Evolutionary conservation across 2,329 filamentous ascomycete species (phyloP).

Genomic region (Alternaria solani): DNA sequence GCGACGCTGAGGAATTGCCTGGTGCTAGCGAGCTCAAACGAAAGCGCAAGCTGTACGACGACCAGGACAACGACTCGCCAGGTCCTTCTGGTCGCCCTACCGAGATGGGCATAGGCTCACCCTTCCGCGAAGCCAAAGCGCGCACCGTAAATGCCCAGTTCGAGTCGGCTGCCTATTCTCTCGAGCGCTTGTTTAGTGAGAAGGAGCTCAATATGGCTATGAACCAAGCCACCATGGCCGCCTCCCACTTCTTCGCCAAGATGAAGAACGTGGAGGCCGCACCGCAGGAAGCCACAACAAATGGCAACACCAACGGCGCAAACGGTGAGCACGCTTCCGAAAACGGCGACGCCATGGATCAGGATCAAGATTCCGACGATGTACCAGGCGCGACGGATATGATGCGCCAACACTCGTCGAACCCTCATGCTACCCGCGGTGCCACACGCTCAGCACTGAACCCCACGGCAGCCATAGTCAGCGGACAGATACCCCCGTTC

Average conservation of each 20-base stretch:
- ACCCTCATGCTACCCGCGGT: slow-evolving; percentile 62
- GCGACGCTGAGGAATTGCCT: slow-evolving; percentile 58
- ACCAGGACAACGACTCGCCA: slow-evolving; percentile 67
- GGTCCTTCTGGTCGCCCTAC: slow-evolving; percentile 58
- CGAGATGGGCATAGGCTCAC: slow-evolving; percentile 58
- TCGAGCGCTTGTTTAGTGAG: slow-evolving; percentile 71
- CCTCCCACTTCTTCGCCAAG: slow-evolving; percentile 66
- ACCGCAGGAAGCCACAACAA: slow-evolving; percentile 38
- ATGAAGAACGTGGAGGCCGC: slow-evolving; percentile 52
- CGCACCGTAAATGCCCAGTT: slow-evolving; percentile 63
- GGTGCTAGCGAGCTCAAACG: slow-evolving; percentile 60
- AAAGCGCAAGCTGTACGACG: slow-evolving; percentile 65
- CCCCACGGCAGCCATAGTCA: slow-evolving; percentile 57
- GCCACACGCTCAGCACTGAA: slow-evolving; percentile 64
- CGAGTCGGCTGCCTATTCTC: slow-evolving; percentile 66
- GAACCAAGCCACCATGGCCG: slow-evolving; percentile 67
- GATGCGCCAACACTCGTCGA: slow-evolving; percentile 67
- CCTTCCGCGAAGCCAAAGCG: slow-evolving; percentile 62
- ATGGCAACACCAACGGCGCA: slow-evolving; percentile 42
- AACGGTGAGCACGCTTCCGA: slow-evolving; percentile 49
- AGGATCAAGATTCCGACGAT: slow-evolving; percentile 49
- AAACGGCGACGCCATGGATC: slow-evolving; percentile 49
- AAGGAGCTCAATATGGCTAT: slow-evolving; percentile 70
- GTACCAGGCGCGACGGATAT: slow-evolving; percentile 63
- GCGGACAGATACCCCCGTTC: slow-evolving; percentile 52